Evolutionary conservation across 352 stramenopile species (phyloP), one percentile per base, ranked within the genome.

Genomic region (Globisporangium ultimum): DNA sequence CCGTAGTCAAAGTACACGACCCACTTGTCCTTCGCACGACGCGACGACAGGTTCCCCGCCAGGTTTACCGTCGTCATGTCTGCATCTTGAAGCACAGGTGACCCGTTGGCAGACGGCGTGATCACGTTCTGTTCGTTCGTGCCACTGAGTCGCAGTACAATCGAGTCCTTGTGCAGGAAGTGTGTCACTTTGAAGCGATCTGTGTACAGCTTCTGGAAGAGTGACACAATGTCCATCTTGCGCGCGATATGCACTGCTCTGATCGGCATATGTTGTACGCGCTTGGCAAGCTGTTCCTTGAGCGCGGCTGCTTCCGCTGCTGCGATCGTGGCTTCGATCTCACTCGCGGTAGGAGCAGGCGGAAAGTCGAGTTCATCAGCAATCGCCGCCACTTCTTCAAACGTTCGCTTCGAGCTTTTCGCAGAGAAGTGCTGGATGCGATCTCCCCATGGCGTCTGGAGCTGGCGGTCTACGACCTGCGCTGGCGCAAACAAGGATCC

Each of bases 1-100:
- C 89, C 89, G 56, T 96, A 97, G 72, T 96, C 85, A 70, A 97
- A 97, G 67, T 96, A 92, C 24, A 97, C 89, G 48, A 96, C 80
- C 83, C 87, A 97, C 65, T 89, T 93, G 72, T 98, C 93, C 42
- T 84, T 89, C 18, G 91, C 93, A 18, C 85, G 83, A 59, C 81
- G 71, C 24, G 78, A 89, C 32, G 78, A 78, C 24, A 90, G 61
- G 51, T 78, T 79, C 36, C 74, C 79, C 34, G 71, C 76, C 6
- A 88, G 62, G 58, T 60, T 87, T 6, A 88, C 53, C 18, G 60
- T 78, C 17, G 75, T 76, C n/a, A 66, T 55, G 47, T 85, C 76
- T 5, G 24, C 24, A 32, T 32, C 24, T 68, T 78, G 53, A 28
- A 32, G 24, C 24, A 32, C 24, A 32, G 24, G 24, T 32, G 24